Evolutionary conservation across 331 rosid species (phyloP), one percentile per base, ranked within the genome.

Genomic region (Dryas integrifolia): DNA sequence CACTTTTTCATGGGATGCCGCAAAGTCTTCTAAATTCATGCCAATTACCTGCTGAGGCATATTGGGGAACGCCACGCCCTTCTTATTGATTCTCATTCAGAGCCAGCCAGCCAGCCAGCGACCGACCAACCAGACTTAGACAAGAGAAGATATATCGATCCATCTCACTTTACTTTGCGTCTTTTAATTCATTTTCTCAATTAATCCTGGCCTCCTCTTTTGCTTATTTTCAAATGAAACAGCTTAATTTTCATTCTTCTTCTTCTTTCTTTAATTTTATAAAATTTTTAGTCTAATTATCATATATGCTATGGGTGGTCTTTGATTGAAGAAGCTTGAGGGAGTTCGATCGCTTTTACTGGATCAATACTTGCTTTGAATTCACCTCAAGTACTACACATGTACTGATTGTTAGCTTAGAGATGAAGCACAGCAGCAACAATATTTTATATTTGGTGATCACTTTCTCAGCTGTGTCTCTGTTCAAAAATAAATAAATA

Each of bases 21-120:
- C 98, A 88, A 79, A 88, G 91, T 84, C 91, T 94, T 53, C 80
- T 95, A 70, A 94, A 89, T 85, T 82, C 98, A 35, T 81, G 90
- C 68, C 96, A 89, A 85, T 82, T 94, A 79, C 90, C 98, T 2
- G 30, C 94, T 39, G 97, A 89, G 13, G 92, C 86, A n/a, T 89
- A 81, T 59, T 95, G 98, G 98, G 84, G 92, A 13, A 69, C 78
- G 49, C 86, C 80, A 70, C 91, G 96, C 44, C 90, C 98, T 58
- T 86, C 97, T 9, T 95, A 87, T 65, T 89, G 80, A 85, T 70
- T 47, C 35, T 30, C 35, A 2, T 30, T 30, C 35, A 30, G 35
- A 30, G 2, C 35, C 35, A 30, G 2, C 21, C 21, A 18, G 21
- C 21, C 21, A 18, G 21, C 35, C 2, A 30, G 2, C 35, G 35